A percentile compares a stretch with the other conserved stretches of the same genome.
phyloP scores from a whole-genome alignment of 2,329 filamentous ascomycete species.

The Trichoderma gracile region DNA sequence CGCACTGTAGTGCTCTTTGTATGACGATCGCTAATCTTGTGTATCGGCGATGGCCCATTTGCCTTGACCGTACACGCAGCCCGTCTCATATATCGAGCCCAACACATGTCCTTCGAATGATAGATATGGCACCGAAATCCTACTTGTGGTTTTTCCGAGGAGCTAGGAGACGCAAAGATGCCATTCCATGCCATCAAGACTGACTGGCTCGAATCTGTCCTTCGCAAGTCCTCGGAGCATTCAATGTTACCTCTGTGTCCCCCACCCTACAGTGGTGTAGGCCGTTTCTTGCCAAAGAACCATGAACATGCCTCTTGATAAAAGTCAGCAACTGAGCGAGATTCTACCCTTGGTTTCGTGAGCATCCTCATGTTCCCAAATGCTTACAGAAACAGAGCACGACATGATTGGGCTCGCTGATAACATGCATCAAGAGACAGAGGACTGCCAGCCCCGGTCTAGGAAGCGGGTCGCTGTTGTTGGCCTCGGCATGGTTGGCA shows the following conservation, averaged over 20 bases:
- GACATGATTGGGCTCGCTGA: not conserved
- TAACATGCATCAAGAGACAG: not conserved
- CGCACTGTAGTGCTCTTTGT: too few species aligned
- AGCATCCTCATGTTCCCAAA: not conserved
- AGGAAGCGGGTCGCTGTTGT: slow-evolving; percentile 66
- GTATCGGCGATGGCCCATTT: too few species aligned
- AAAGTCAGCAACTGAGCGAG: not conserved
- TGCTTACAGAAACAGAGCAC: not conserved
- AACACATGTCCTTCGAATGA: too few species aligned
- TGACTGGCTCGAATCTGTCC: not conserved
- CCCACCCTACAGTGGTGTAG: not conserved
- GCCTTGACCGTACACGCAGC: too few species aligned
- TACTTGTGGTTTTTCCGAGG: not conserved
- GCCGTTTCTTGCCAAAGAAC: not conserved
- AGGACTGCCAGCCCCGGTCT: not conserved
- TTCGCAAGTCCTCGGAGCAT: slow-evolving; percentile 4
- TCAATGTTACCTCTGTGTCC: not conserved
- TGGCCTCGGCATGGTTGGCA: slow-evolving; percentile 88
- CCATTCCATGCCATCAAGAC: not conserved
- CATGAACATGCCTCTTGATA: not conserved
- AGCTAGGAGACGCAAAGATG: not conserved
- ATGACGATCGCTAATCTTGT: too few species aligned
- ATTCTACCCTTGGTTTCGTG: not conserved
- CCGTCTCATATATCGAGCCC: too few species aligned
- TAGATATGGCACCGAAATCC: not conserved